Percentiles rank a stretch among this genome's conserved stretches.
These are phyloP conservation scores for Boletus sp. DNA, from an alignment of 1,284 basidiomycete species.

Conservation along the genomic window DNA sequence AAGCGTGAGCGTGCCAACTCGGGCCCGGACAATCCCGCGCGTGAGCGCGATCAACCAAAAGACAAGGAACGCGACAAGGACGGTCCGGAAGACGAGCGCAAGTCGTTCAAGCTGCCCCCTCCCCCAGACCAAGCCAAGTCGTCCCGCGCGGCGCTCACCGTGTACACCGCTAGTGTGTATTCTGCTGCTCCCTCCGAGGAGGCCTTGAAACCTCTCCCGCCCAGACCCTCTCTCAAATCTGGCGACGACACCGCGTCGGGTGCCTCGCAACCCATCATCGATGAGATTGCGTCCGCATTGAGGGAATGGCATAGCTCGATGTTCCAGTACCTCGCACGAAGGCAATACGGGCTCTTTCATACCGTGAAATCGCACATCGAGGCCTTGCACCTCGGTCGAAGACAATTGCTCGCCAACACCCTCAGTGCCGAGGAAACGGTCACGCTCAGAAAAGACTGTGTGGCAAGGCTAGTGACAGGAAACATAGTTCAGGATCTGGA, in stretches of 20 bases:
- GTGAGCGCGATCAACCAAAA: constrained; percentile 54
- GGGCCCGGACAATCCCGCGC: constrained; percentile 35
- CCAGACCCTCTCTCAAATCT: constrained; percentile 90
- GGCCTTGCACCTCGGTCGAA: constrained; percentile 85
- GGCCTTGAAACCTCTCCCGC: constrained; percentile 79
- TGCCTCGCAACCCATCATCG: constrained; percentile 85
- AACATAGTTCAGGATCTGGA: constrained; percentile 94
- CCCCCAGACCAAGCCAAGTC: constrained; percentile 74
- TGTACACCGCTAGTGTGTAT: constrained; percentile 69
- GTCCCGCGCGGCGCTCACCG: constrained; percentile 67
- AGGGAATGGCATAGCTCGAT: constrained; percentile 95
- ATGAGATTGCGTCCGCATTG: constrained; percentile 96
- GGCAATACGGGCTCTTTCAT: constrained; percentile 91
- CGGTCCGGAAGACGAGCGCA: constrained; percentile 45
- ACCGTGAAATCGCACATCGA: constrained; percentile 90
- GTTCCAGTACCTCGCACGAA: constrained; percentile 86
- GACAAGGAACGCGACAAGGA: constrained; percentile 69
- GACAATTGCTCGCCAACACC: constrained; percentile 89
- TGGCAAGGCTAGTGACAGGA: constrained; percentile 84
- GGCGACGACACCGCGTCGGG: constrained; percentile 91
- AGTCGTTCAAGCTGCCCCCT: constrained; percentile 71
- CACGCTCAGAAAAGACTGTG: constrained; percentile 84
- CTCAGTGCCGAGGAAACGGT: constrained; percentile 88
- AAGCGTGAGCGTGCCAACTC: constrained; percentile 51
- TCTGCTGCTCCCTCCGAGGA: constrained; percentile 70